Conservation (phyloP, 768 basidiomycete genomes). For the Xerocomus spinulosus region DNA sequence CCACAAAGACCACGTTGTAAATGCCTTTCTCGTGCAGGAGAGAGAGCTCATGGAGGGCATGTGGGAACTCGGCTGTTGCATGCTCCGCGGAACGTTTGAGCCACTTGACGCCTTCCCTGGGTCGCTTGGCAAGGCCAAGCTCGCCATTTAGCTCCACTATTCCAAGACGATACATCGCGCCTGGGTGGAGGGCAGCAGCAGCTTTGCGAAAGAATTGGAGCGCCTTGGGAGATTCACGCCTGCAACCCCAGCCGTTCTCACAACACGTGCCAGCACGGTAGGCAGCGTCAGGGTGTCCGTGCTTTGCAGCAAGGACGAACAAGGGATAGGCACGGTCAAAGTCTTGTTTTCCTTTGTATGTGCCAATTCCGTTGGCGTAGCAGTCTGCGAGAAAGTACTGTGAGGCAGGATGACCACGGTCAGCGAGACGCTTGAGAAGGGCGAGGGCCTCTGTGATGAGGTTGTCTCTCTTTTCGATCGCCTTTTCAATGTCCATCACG, state of each 20-base stretch:
- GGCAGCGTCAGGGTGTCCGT: slow-evolving; percentile 91
- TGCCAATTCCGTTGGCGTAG: slow-evolving; percentile 97
- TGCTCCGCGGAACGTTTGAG: slow-evolving; percentile 94
- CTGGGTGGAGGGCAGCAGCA: slow-evolving; percentile 84
- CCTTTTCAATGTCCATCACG: slow-evolving; percentile 75
- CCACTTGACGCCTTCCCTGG: slow-evolving; percentile 98
- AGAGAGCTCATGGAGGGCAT: slow-evolving; percentile 92
- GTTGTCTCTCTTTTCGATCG: slow-evolving; percentile 78
- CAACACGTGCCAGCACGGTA: slow-evolving; percentile 97
- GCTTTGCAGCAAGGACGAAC: slow-evolving; percentile 94
- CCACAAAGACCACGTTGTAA: slow-evolving; percentile 95
- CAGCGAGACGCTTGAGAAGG: slow-evolving; percentile 86
- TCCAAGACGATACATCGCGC: slow-evolving; percentile 94
- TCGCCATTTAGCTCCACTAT: slow-evolving; percentile 96
- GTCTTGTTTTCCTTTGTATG: slow-evolving; percentile 84
- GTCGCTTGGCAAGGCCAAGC: slow-evolving; percentile 76
- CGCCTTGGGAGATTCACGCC: slow-evolving; percentile 88
- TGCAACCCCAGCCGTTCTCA: slow-evolving; percentile 98
- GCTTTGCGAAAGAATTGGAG: slow-evolving; percentile 93
- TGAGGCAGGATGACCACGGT: slow-evolving; percentile 88
- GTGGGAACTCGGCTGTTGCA: slow-evolving; percentile 92
- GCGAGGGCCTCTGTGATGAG: slow-evolving; percentile 83
- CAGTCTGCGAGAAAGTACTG: slow-evolving; percentile 99
- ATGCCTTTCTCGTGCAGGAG: slow-evolving; percentile 96
- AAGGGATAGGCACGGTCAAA: slow-evolving; percentile 96